These are phyloP conservation scores for Meyerozyma athensensis DNA, from an alignment of 1,139 yeast genomes.

Conservation along the genomic window DNA sequence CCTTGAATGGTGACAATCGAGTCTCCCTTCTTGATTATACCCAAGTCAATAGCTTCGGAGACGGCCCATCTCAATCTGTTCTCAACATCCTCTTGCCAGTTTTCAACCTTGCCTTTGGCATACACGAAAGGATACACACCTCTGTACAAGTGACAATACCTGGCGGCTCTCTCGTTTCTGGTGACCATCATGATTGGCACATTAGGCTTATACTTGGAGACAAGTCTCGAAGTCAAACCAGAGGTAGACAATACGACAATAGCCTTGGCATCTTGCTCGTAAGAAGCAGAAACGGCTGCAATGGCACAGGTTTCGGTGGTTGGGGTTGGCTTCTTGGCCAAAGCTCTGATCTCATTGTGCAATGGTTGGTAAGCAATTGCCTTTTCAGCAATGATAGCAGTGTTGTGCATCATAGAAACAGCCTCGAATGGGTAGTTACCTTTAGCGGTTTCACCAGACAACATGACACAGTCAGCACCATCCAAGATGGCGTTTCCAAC, in stretches of 20 bases:
- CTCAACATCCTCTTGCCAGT: constrained; percentile 98
- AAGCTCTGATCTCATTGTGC: constrained; percentile 83
- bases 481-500: constrained; percentile 98
- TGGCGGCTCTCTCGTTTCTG: constrained; percentile 88
- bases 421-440: constrained; percentile 98
- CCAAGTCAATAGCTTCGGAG: constrained; percentile 81
- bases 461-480: constrained; percentile 99
- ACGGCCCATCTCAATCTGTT: constrained; percentile 92
- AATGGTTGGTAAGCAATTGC: constrained; percentile 87
- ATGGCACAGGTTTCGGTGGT: constrained; percentile 97
- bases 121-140: constrained; percentile 98
- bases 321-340: constrained; percentile 84
- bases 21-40: constrained; percentile 84
- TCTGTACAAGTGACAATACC: constrained; percentile 94
- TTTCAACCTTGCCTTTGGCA: constrained; percentile 57
- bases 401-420: constrained; percentile 98
- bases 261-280: constrained; percentile 96
- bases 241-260: constrained; percentile 93
- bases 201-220: constrained; percentile 95
- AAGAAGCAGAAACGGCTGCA: constrained; percentile 94
- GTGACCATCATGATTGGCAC: constrained; percentile 98
- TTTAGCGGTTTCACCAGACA: constrained; percentile 99
- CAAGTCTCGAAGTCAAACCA: constrained; percentile 92
- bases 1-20: constrained; percentile 95
- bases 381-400: constrained; percentile 93